These are phyloP conservation scores for Aspergillus bertholletiae DNA, from an alignment of 495 filamentous ascomycete species.

Conservation along the genomic window DNA sequence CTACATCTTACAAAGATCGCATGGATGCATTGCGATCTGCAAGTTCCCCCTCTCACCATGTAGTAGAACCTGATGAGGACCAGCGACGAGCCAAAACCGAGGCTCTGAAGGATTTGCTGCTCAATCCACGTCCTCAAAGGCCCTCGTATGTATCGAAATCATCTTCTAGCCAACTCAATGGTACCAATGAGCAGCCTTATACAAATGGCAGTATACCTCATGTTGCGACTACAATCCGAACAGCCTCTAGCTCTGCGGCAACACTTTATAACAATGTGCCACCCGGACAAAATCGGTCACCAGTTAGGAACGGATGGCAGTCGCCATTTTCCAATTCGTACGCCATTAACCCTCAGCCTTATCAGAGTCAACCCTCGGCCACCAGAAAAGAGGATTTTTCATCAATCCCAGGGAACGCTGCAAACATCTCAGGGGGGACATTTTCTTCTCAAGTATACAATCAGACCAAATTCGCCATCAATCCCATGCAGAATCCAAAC, in stretches of 20 bases:
- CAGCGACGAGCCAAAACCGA: conserved; percentile 42
- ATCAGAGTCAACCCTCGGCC: conserved; percentile 19
- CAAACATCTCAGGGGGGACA: conserved; percentile 4
- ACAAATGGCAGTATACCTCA: conserved; percentile 23
- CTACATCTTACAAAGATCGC: conserved; percentile 62
- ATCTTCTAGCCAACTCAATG: conserved; percentile 8
- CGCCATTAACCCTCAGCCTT: conserved; percentile 13
- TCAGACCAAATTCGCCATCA: conserved; percentile 4
- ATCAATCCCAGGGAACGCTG: conserved; percentile 10
- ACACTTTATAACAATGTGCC: conserved; percentile 17
- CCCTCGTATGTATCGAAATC: conserved; percentile 29
- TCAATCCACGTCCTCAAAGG: conserved; percentile 42
- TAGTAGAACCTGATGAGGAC: conserved; percentile 28
- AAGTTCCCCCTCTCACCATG: conserved; percentile 20
- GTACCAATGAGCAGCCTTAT: conserved; percentile 12
- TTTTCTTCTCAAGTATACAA: conserved; percentile 11
- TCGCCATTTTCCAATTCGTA: conserved; percentile 13
- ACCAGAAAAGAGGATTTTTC: conserved; percentile 25
- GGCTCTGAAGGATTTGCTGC: conserved; percentile 45
- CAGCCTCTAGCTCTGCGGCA: conserved; percentile 34
- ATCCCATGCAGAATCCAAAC: conserved; percentile 8
- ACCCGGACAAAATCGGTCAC: conserved; percentile 10
- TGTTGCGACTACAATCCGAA: conserved; percentile 36
- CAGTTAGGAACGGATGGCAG: conserved; percentile 13
- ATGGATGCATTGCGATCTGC: conserved; percentile 53